Percentiles rank a stretch among this genome's conserved stretches.
These are phyloP conservation scores for Suillus ampliporus DNA, from an alignment of 768 basidiomycete species.

Conservation along the genomic window DNA sequence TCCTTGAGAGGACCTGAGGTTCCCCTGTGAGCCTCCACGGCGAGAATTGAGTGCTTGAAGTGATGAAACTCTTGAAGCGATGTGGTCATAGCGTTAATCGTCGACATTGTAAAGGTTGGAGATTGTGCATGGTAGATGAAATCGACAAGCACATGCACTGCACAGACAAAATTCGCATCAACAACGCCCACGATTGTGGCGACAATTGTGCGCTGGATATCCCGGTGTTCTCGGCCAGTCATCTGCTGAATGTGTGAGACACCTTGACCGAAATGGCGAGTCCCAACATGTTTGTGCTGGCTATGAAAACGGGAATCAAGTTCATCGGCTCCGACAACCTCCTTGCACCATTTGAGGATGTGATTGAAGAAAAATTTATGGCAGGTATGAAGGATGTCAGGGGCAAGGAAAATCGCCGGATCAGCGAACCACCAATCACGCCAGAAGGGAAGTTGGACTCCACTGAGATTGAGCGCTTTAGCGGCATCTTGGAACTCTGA, in stretches of 20 bases:
- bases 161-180: constrained; percentile 34
- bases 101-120: constrained; percentile 28
- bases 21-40: constrained; percentile 25
- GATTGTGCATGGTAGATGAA: constrained; percentile 44
- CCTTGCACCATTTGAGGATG: constrained; percentile 39
- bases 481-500: constrained; percentile 28
- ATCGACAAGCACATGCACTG: constrained; percentile 41
- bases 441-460: constrained; percentile 40
- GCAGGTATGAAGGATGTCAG: constrained; percentile 32
- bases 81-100: constrained; percentile 20
- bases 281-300: constrained; percentile 42
- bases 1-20: not conserved
- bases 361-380: too few relatives aligned
- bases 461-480: constrained; percentile 15
- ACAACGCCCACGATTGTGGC: constrained; percentile 41
- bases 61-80: constrained; percentile 39
- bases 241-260: constrained; percentile 47
- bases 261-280: constrained; percentile 43
- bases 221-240: constrained; percentile 45
- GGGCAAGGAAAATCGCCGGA: constrained; percentile 39
- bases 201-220: constrained; percentile 43
- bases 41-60: constrained; percentile 40
- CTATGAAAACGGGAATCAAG: constrained; percentile 43
- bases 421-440: constrained; percentile 40
- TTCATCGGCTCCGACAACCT: constrained; percentile 34